Conservation (phyloP, 73 alveolate genomes). For the Blepharisma japonicum region DNA sequence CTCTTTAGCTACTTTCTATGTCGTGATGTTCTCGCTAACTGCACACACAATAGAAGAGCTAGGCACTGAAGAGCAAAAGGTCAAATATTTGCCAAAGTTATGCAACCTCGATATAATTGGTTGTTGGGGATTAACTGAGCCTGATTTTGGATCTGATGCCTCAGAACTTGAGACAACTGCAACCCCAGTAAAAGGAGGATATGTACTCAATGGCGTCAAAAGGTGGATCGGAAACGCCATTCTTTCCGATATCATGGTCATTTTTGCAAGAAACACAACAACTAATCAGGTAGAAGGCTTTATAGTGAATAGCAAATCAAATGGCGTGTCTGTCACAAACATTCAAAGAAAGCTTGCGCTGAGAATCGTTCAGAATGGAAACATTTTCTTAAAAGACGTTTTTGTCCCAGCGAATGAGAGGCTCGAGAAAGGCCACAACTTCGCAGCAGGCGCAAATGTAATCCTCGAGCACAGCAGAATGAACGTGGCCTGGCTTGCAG, state of each 20-base stretch:
- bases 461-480: constrained; percentile 69
- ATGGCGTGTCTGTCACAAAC: constrained; percentile 38
- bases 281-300: constrained; percentile 47
- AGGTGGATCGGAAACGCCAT: constrained; percentile 71
- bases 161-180: constrained; percentile 46
- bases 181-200: constrained; percentile 61
- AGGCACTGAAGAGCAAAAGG: constrained; percentile 60
- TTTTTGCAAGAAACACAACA: constrained; percentile 59
- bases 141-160: constrained; percentile 68
- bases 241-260: constrained; percentile 42
- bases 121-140: constrained; percentile 62
- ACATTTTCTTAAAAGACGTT: constrained; percentile 42
- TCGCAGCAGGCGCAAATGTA: constrained; percentile 70
- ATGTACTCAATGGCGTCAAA: constrained; percentile 54
- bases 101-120: constrained; percentile 38
- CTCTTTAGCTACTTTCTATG: constrained; percentile 51
- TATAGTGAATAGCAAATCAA: constrained; percentile 40
- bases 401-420: constrained; percentile 52
- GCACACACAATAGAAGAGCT: constrained; percentile 41
- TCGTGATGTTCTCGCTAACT: constrained; percentile 40
- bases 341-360: constrained; percentile 48
- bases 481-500: constrained; percentile 66
- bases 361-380: constrained; percentile 54
- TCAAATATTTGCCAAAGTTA: constrained; percentile 42
- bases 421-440: constrained; percentile 57